A percentile compares a stretch with the other conserved stretches of the same genome.
Conservation (phyloP, 2,329 filamentous ascomycete genomes). For the Cordyceps cateniannulata region DNA sequence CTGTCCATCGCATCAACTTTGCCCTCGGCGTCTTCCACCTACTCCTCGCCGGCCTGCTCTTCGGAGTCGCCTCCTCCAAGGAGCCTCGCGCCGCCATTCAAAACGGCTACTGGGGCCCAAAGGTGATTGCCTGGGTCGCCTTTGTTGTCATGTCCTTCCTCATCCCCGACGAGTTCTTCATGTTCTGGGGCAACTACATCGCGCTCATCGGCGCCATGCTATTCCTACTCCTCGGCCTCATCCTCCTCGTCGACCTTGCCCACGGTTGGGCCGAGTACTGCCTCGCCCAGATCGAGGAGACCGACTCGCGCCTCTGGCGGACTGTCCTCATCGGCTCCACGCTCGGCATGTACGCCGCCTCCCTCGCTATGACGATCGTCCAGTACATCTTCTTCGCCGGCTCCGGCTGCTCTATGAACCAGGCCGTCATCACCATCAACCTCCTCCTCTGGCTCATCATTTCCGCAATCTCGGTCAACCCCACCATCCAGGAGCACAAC, state of each 20-base stretch:
- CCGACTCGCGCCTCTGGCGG: conserved; percentile 79
- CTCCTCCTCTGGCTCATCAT: conserved; percentile 74
- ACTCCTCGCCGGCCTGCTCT: conserved; percentile 72
- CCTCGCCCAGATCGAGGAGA: conserved; percentile 84
- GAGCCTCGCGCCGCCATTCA: conserved; percentile 83
- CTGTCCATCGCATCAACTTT: conserved; percentile 96
- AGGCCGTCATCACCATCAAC: conserved; percentile 92
- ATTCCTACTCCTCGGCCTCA: conserved; percentile 86
- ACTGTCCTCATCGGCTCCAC: conserved; percentile 86
- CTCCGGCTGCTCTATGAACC: conserved; percentile 85
- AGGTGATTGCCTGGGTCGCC: conserved; percentile 81
- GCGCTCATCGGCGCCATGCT: conserved; percentile 82
- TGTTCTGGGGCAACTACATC: conserved; percentile 93
- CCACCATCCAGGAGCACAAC: conserved; percentile 84
- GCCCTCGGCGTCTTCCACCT: conserved; percentile 91
- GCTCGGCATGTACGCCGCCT: conserved; percentile 85
- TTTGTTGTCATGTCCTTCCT: conserved; percentile 90
- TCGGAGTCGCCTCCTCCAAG: conserved; percentile 82
- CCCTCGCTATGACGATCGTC: conserved; percentile 87
- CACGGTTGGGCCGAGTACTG: conserved; percentile 98
- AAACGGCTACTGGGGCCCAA: conserved; percentile 99
- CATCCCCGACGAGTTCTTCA: conserved; percentile 91
- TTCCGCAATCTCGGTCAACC: conserved; percentile 82
- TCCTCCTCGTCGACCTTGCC: conserved; percentile 88
- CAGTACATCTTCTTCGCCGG: conserved; percentile 96